Evolutionary conservation across 805 yeast species (phyloP).

Genomic region (Peterozyma xylosa): DNA sequence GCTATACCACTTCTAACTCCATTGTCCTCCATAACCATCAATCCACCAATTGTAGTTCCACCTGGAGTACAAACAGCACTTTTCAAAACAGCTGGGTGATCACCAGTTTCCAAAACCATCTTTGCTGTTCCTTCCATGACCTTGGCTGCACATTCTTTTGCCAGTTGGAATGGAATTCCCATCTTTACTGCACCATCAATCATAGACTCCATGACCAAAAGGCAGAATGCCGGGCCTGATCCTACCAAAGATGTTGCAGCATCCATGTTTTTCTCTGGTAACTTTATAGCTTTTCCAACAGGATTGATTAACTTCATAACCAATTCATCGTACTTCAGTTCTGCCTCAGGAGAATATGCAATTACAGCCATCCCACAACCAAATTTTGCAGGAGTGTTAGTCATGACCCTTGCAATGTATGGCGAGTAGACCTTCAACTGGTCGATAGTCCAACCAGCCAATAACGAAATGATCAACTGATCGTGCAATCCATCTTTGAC

Average conservation of each 20-base stretch:
- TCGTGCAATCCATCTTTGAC: constrained; percentile 39
- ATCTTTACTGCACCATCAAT: constrained; percentile 91
- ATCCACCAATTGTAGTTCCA: constrained; percentile 95
- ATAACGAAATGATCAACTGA: constrained; percentile 66
- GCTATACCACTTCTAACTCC: constrained; percentile 85
- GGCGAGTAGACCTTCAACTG: constrained; percentile 49
- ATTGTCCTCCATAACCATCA: constrained; percentile 84
- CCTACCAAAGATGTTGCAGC: constrained; percentile 94
- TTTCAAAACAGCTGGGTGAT: constrained; percentile 84
- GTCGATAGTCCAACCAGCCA: constrained; percentile 88
- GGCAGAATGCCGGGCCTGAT: constrained; percentile 92
- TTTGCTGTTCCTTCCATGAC: constrained; percentile 91
- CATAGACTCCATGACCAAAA: constrained; percentile 83
- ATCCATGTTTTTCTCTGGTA: constrained; percentile 92
- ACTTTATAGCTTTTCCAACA: constrained; percentile 57
- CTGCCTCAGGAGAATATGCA: constrained; percentile 55
- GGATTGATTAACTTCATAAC: constrained; percentile 50
- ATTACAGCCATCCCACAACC: constrained; percentile 94
- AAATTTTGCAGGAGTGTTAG: constrained; percentile 91
- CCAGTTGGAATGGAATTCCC: constrained; percentile 86
- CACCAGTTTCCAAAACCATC: constrained; percentile 77
- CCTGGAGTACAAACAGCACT: constrained; percentile 94
- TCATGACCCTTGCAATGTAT: constrained; percentile 86
- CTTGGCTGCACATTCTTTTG: constrained; percentile 83
- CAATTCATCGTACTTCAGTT: constrained; percentile 26